A percentile compares a stretch with the other conserved stretches of the same genome.
These are phyloP conservation scores for Ophiocordyceps robertsii DNA, from an alignment of 2,329 filamentous ascomycete genomes.

Conservation along the genomic window DNA sequence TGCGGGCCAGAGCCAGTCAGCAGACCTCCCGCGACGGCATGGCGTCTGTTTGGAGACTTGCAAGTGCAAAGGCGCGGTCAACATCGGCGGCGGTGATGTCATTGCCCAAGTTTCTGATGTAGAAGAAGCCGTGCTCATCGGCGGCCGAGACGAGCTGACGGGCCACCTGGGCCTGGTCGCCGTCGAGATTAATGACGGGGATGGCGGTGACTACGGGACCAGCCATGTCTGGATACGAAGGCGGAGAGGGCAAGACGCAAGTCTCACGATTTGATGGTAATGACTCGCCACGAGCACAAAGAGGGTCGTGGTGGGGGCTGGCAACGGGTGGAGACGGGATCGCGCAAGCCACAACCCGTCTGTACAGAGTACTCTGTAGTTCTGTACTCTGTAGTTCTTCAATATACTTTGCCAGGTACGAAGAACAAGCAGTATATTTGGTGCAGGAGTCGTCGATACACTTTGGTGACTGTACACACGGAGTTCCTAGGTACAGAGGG, in stretches of 20 bases:
- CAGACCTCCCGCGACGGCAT: neutral
- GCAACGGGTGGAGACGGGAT: too few relatives aligned
- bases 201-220: constrained; percentile 33
- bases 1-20: neutral
- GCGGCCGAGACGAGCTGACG: constrained; percentile 68
- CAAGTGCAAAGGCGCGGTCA: constrained; percentile 59
- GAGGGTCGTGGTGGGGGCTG: too few relatives aligned
- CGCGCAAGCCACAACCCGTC: too few relatives aligned
- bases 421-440: too few relatives aligned
- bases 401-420: too few relatives aligned
- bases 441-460: too few relatives aligned
- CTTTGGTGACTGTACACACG: too few relatives aligned
- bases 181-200: constrained; percentile 68
- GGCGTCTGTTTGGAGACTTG: constrained; percentile 21
- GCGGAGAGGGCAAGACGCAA: too few relatives aligned
- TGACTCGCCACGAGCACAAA: too few relatives aligned
- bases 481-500: too few relatives aligned
- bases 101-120: constrained; percentile 61
- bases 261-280: neutral
- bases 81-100: constrained; percentile 56
- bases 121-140: constrained; percentile 75
- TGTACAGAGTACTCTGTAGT: too few relatives aligned
- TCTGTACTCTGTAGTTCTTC: too few relatives aligned
- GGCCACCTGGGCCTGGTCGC: constrained; percentile 42
- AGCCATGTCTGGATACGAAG: neutral